Evolutionary conservation across 139 green algal genomes (phyloP).

Genomic region (Eudorina sp.): DNA sequence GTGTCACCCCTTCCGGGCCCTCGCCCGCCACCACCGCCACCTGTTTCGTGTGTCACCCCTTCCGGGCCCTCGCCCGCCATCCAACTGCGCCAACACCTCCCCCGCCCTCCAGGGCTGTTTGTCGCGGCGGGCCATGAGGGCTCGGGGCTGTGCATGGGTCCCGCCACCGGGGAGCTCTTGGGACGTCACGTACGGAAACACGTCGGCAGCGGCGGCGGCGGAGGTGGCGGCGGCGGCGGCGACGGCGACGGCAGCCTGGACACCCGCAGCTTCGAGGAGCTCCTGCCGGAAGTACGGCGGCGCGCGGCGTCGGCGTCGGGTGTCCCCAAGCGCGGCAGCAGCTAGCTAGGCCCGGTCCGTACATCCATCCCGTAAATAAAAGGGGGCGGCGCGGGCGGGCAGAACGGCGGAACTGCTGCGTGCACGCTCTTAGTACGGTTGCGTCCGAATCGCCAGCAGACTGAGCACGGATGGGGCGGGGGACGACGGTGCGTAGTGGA

Average conservation of each 20-base stretch:
- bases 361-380: no score
- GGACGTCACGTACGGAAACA: constrained; percentile 16
- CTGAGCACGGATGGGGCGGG: no score
- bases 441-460: no score
- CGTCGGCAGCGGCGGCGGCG: background rate
- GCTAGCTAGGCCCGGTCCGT: no score
- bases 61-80: background rate
- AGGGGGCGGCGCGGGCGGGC: no score
- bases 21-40: no score
- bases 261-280: constrained; percentile 40
- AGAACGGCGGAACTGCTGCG: no score
- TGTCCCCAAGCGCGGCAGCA: no score
- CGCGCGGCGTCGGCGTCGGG: background rate
- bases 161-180: constrained; percentile 74
- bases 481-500: no score
- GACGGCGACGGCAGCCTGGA: background rate
- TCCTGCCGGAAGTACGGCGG: constrained; percentile 23
- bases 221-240: background rate
- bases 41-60: background rate
- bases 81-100: background rate
- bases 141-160: constrained; percentile 79
- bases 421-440: no score
- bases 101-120: constrained; percentile 57
- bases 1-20: no score
- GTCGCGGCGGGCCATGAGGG: constrained; percentile 86